Conservation (phyloP, 2,329 filamentous ascomycete species). For the Celoporthe dispersa region DNA sequence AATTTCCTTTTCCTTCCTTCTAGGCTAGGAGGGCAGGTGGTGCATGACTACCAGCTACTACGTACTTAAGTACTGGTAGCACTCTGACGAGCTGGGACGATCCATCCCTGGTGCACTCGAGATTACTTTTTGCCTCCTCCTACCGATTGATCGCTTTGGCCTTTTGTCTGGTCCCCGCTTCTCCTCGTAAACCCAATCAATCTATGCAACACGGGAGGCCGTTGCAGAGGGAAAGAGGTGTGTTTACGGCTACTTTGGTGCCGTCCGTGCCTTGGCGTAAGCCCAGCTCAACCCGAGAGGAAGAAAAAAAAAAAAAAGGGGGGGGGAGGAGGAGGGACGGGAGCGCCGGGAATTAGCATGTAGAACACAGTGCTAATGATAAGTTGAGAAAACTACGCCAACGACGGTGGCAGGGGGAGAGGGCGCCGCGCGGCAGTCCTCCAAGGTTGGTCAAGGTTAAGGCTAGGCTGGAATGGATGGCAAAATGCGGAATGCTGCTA, state of each 20-base stretch:
- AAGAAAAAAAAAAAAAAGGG: not conserved
- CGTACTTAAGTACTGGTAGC: not conserved
- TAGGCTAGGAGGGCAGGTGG: not conserved
- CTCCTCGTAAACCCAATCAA: not conserved
- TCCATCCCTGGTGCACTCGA: not conserved
- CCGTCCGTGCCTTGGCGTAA: not conserved
- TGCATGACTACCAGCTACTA: not conserved
- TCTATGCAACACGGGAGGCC: conserved; percentile 8
- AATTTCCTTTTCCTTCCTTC: not conserved
- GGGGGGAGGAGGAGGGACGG: conserved; percentile 21
- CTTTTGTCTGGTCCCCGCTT: not conserved
- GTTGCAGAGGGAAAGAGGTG: conserved; percentile 16
- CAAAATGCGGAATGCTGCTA: not conserved
- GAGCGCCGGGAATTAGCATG: conserved; percentile 29
- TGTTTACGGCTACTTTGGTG: not conserved
- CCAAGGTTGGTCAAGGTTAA: not conserved
- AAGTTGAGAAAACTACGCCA: not conserved
- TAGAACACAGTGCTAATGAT: conserved; percentile 26
- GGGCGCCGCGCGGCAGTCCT: conserved; percentile 6
- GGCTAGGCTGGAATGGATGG: not conserved
- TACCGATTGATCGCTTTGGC: not conserved
- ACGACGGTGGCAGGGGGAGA: not conserved
- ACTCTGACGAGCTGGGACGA: not conserved
- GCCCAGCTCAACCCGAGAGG: not conserved
- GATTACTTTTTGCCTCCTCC: not conserved